Evolutionary conservation across 1,284 basidiomycete species (phyloP).

Genomic region (Singerocomus inundabilis): DNA sequence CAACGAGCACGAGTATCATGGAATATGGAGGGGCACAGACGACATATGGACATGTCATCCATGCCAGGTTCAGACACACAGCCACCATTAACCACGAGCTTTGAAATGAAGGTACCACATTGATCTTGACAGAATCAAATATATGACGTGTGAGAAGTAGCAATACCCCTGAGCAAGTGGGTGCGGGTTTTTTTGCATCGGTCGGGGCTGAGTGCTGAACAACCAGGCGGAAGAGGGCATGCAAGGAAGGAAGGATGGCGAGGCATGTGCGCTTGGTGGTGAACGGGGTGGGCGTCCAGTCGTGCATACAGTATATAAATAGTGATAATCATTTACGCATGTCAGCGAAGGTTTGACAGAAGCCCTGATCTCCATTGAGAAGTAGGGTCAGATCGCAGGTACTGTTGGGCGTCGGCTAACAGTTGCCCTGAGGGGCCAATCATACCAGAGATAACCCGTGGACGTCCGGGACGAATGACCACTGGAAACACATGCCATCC

Average conservation of each 20-base stretch:
- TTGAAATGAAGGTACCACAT: constrained; percentile 4
- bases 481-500: too few relatives aligned
- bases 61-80: background rate
- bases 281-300: background rate
- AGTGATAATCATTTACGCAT: background rate
- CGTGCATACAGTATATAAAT: background rate
- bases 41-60: background rate
- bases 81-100: background rate
- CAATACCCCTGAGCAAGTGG: background rate
- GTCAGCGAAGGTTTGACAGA: background rate
- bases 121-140: background rate
- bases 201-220: background rate
- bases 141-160: background rate
- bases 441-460: too few relatives aligned
- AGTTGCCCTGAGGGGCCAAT: too few relatives aligned
- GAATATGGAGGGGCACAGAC: background rate
- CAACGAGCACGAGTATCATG: too few relatives aligned
- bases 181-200: background rate
- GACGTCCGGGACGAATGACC: too few relatives aligned
- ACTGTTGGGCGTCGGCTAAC: background rate
- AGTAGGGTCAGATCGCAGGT: background rate
- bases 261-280: background rate
- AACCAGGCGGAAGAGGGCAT: background rate
- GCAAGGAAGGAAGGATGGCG: background rate
- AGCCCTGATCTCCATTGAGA: background rate